These are phyloP conservation scores for Eragrostis nindensis DNA, from an alignment of 176 grass and related monocot genomes.

Conservation along the genomic window DNA sequence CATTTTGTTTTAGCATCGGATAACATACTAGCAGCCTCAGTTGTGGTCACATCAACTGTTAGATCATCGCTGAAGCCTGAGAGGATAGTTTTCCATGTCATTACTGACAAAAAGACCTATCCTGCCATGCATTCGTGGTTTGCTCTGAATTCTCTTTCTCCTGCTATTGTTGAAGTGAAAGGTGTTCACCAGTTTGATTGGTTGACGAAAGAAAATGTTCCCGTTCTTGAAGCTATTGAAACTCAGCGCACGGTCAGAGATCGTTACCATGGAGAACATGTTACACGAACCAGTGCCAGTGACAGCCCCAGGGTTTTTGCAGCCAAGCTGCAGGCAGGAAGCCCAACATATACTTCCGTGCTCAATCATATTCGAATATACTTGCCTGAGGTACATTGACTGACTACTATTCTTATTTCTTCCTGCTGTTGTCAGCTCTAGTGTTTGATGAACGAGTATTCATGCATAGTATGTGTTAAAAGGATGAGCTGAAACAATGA, in stretches of 20 bases:
- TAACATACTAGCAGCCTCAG: conserved; percentile 98
- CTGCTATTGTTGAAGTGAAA: conserved; percentile 88
- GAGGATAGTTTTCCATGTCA: conserved; percentile 89
- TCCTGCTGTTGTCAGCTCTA: neutral
- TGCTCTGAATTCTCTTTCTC: conserved; percentile 79
- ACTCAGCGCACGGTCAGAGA: conserved; percentile 67
- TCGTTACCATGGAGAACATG: conserved; percentile 71
- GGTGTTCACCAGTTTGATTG: conserved; percentile 95
- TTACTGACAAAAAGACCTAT: conserved; percentile 99
- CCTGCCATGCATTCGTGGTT: conserved; percentile 99
- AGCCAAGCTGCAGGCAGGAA: conserved; percentile 90
- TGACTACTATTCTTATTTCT: neutral
- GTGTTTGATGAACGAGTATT: conserved; percentile 29
- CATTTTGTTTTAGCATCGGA: conserved; percentile 94
- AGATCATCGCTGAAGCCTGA: conserved; percentile 78
- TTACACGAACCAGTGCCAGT: conserved; percentile 54
- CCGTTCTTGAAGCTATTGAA: conserved; percentile 93
- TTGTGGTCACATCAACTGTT: conserved; percentile 81
- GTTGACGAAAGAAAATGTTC: conserved; percentile 94
- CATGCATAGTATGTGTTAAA: conserved; percentile 1
- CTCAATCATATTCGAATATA: conserved; percentile 97
- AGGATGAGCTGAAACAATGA: conserved; percentile 3
- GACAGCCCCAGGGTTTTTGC: conserved; percentile 84
- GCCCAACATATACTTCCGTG: conserved; percentile 85
- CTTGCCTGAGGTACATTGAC: conserved; percentile 89